These are phyloP conservation scores for Thelonectria discophora DNA, from an alignment of 2,329 filamentous ascomycete genomes.

Conservation along the genomic window DNA sequence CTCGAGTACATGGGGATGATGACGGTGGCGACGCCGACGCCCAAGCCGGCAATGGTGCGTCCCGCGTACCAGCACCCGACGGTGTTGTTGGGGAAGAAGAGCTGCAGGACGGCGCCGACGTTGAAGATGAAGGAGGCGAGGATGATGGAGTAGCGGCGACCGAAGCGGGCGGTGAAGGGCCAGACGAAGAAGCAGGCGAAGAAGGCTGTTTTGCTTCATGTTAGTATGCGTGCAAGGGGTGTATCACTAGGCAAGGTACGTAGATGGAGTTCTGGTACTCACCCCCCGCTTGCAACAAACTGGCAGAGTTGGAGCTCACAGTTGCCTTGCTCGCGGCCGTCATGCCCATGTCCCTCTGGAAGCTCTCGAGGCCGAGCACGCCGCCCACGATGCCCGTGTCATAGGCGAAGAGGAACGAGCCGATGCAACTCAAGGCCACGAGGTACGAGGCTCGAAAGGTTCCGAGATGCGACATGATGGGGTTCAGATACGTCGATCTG, in stretches of 20 bases:
- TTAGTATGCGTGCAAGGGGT: conserved; percentile 1
- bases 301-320: conserved; percentile 52
- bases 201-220: conserved; percentile 46
- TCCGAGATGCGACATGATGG: conserved; percentile 43
- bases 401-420: conserved; percentile 54
- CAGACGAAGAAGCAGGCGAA: conserved; percentile 55
- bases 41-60: conserved; percentile 48
- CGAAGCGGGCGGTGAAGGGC: conserved; percentile 53
- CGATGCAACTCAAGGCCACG: conserved; percentile 49
- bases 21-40: conserved; percentile 52
- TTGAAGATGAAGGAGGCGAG: conserved; percentile 55
- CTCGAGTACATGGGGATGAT: conserved; percentile 57
- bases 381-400: conserved; percentile 56
- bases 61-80: conserved; percentile 51
- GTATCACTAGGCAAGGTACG: neutral
- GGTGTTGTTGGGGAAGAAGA: conserved; percentile 48
- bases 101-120: conserved; percentile 52
- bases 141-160: conserved; percentile 52
- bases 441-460: conserved; percentile 50
- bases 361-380: conserved; percentile 50
- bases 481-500: neutral
- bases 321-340: conserved; percentile 42
- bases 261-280: too few relatives aligned
- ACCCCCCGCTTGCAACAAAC: conserved; percentile 54
- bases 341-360: conserved; percentile 51